Percentiles rank a stretch among this genome's conserved stretches.
Conservation (phyloP, 257 asterid species). For the Parsonsia alboflavescens region DNA sequence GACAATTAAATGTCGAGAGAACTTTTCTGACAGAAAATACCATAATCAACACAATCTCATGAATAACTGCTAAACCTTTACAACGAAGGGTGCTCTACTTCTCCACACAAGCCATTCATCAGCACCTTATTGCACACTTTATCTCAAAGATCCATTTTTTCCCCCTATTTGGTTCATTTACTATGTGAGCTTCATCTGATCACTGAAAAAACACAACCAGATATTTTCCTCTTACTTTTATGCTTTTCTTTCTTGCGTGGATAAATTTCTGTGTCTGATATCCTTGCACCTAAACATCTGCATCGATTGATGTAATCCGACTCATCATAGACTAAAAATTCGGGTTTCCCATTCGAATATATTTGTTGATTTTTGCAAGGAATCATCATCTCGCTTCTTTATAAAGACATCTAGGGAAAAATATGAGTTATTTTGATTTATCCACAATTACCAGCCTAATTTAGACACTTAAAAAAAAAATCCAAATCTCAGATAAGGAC, state of each 20-base stretch:
- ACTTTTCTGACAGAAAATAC: conserved; percentile 56
- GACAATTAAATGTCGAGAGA: conserved; percentile 87
- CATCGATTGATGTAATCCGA: background rate
- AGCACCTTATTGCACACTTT: background rate
- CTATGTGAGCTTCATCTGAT: background rate
- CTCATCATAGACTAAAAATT: background rate
- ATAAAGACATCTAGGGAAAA: background rate
- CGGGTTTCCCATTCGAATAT: background rate
- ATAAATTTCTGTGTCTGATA: background rate
- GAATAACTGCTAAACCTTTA: background rate
- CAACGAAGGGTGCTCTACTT: background rate
- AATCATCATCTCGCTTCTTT: background rate
- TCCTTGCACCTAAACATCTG: background rate
- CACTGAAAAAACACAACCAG: background rate
- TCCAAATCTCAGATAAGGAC: background rate
- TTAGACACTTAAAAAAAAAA: background rate
- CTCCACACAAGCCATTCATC: background rate
- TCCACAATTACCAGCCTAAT: background rate
- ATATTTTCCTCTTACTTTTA: background rate
- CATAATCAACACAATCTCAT: background rate
- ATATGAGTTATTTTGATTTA: background rate
- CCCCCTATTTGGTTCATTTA: background rate
- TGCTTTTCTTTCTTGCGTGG: no score
- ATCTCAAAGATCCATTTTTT: background rate
- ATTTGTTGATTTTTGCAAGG: background rate